phyloP scores from a whole-genome alignment of 1,139 yeast genomes.

The Geotrichum australiense region DNA sequence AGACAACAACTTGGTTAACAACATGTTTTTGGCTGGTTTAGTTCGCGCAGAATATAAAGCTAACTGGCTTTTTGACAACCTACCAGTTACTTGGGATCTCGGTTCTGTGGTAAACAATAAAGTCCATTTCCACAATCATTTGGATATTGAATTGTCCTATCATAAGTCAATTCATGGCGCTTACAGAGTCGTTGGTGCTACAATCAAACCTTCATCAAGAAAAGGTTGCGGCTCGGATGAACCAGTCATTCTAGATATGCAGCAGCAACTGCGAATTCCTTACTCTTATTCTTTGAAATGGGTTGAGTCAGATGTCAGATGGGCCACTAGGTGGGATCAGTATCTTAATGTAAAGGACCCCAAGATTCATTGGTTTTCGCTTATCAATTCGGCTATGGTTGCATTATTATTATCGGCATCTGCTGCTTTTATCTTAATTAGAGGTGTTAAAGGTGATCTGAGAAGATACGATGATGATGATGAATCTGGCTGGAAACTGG shows the following conservation, averaged over 20 bases:
- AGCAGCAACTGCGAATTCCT: conserved; percentile 38
- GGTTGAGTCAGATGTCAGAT: conserved; percentile 62
- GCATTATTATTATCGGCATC: conserved; percentile 71
- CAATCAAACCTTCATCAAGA: conserved; percentile 63
- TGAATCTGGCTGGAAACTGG: conserved; percentile 95
- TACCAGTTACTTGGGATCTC: conserved; percentile 62
- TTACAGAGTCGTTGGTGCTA: conserved; percentile 85
- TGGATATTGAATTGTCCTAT: conserved; percentile 69
- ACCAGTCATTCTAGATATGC: conserved; percentile 32
- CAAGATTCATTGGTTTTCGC: conserved; percentile 91
- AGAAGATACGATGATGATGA: conserved; percentile 83
- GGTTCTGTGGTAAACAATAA: conserved; percentile 41
- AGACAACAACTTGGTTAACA: conserved; percentile 1
- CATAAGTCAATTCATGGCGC: conserved; percentile 62
- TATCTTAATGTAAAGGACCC: conserved; percentile 89
- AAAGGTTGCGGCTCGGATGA: conserved; percentile 34
- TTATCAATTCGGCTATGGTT: conserved; percentile 74
- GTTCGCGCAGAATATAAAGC: neutral
- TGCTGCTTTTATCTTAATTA: conserved; percentile 69
- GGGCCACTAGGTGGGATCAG: conserved; percentile 99
- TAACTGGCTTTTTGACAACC: conserved; percentile 9
- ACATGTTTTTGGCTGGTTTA: conserved; percentile 1
- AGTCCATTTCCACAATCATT: conserved; percentile 71
- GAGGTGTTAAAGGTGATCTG: conserved; percentile 80
- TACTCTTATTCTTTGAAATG: conserved; percentile 64